A percentile compares a stretch with the other conserved stretches of the same genome.
Conservation (phyloP, 169 alveolate genomes). For the Cryptosporidium sp. region DNA sequence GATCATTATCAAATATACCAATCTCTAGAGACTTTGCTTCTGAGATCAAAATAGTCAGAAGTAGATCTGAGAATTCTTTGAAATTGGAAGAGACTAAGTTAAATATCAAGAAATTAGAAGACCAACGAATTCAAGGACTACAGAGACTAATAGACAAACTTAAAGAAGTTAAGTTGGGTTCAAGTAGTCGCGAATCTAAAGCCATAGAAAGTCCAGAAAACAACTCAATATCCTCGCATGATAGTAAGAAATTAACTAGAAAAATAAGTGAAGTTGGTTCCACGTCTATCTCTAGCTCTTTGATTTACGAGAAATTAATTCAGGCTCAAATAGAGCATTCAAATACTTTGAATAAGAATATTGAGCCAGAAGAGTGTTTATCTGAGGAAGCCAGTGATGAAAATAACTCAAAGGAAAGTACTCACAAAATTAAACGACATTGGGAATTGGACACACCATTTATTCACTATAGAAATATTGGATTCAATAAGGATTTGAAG, state of each 20-base stretch:
- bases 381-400: neutral
- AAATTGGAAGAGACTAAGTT: neutral
- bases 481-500: neutral
- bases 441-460: slow-evolving; percentile 74
- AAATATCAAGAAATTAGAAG: neutral
- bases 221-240: neutral
- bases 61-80: neutral
- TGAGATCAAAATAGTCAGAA: neutral
- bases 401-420: neutral
- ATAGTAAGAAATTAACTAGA: neutral
- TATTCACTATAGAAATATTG: slow-evolving; percentile 18
- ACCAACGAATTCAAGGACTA: slow-evolving; percentile 37
- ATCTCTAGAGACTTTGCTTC: neutral
- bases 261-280: neutral
- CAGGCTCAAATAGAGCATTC: neutral
- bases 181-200: neutral
- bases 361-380: neutral
- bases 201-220: neutral
- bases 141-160: slow-evolving; percentile 11
- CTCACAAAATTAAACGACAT: neutral
- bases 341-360: neutral
- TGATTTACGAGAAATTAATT: neutral
- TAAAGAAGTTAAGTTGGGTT: slow-evolving; percentile 32
- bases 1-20: neutral
- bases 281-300: neutral